Conservation (phyloP, 352 stramenopile species). For the Phytophthora chlamydospora region DNA sequence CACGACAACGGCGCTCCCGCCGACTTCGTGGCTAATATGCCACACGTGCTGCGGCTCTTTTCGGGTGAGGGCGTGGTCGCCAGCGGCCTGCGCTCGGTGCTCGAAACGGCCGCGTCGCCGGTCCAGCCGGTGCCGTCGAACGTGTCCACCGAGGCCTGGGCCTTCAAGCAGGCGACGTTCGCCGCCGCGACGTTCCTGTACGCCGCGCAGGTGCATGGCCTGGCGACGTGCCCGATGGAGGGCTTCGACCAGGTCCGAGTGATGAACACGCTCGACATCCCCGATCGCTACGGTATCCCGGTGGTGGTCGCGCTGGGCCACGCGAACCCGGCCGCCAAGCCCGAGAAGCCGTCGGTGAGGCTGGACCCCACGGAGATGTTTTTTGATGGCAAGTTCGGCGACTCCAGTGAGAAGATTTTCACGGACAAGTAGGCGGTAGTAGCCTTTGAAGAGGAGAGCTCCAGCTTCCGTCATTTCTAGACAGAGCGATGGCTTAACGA, state of each 20-base stretch:
- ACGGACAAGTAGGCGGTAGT: constrained; percentile 26
- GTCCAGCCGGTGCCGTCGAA: constrained; percentile 62
- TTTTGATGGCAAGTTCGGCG: constrained; percentile 86
- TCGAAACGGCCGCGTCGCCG: constrained; percentile 71
- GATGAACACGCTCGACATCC: constrained; percentile 72
- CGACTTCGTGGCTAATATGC: constrained; percentile 62
- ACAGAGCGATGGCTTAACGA: too few species aligned
- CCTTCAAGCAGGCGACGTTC: constrained; percentile 83
- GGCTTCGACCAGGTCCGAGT: constrained; percentile 76
- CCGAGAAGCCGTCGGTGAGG: constrained; percentile 42
- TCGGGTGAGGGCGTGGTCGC: constrained; percentile 72
- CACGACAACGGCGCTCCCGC: constrained; percentile 54
- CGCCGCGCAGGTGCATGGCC: constrained; percentile 67
- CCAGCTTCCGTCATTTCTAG: too few species aligned
- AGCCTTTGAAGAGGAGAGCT: too few species aligned
- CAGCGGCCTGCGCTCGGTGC: constrained; percentile 52
- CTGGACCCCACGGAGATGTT: constrained; percentile 75
- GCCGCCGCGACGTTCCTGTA: constrained; percentile 75
- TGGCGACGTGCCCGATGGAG: constrained; percentile 83
- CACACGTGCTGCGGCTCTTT: constrained; percentile 70
- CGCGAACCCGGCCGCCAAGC: constrained; percentile 32
- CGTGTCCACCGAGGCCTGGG: constrained; percentile 77
- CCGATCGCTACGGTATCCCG: constrained; percentile 76
- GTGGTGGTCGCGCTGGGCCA: constrained; percentile 80
- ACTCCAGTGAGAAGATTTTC: constrained; percentile 68